Evolutionary conservation across 805 yeast species (phyloP).

Genomic region (Metschnikowia santaceciliae): DNA sequence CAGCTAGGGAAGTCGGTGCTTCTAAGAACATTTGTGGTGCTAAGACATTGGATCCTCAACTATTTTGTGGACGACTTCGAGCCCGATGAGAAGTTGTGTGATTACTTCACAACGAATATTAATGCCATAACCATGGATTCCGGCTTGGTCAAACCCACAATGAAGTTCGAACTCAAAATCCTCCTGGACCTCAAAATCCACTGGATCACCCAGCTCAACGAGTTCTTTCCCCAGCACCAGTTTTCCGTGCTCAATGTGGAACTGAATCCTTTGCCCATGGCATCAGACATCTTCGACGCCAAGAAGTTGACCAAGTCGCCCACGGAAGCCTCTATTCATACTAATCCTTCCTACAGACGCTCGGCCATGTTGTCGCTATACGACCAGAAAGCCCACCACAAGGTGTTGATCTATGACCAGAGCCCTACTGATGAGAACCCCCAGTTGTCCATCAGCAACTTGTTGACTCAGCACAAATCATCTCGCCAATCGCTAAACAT

Average conservation of each 20-base stretch:
- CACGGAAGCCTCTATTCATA: conserved; percentile 38
- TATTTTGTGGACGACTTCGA: conserved; percentile 79
- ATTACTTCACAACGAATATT: conserved; percentile 45
- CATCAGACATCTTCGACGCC: conserved; percentile 20
- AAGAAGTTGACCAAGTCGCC: conserved; percentile 28
- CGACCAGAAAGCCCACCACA: conserved; percentile 35
- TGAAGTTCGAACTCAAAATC: conserved; percentile 36
- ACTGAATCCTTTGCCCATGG: conserved; percentile 21
- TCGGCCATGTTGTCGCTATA: conserved; percentile 44
- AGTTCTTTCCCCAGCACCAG: conserved; percentile 29
- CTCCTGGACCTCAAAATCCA: conserved; percentile 38
- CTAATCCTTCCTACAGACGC: conserved; percentile 42
- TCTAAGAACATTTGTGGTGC: conserved; percentile 77
- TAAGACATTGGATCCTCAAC: conserved; percentile 87
- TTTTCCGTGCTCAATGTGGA: conserved; percentile 13
- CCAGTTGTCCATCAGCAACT: conserved; percentile 35
- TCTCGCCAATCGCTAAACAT: conserved; percentile 31
- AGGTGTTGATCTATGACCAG: conserved; percentile 31
- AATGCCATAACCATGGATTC: conserved; percentile 37
- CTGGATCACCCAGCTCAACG: conserved; percentile 32
- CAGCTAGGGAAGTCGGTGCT: conserved; percentile 61
- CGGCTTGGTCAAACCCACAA: conserved; percentile 23
- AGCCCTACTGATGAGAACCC: conserved; percentile 29
- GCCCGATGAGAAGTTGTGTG: conserved; percentile 30
- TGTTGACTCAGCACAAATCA: conserved; percentile 36